Evolutionary conservation across 2,329 filamentous ascomycete genomes (phyloP).

Genomic region (Ascochyta rabiei): DNA sequence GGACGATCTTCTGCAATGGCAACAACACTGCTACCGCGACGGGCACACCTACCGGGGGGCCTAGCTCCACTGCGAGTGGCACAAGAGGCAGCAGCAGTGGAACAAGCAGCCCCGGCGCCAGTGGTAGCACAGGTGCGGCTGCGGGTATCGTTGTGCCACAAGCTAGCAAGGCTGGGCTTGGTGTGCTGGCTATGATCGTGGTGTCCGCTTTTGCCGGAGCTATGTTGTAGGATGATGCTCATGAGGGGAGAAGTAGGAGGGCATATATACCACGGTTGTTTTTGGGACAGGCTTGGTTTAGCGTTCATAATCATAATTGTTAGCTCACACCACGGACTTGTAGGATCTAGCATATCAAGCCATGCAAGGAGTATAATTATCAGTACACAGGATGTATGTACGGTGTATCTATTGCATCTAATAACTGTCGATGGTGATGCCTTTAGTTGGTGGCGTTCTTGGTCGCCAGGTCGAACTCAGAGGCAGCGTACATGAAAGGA

Average conservation of each 20-base stretch:
- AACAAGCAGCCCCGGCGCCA: slow-evolving; percentile 8
- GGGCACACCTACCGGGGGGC: slow-evolving; percentile 21
- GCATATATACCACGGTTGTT: not conserved
- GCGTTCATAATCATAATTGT: not conserved
- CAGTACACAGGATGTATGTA: not conserved
- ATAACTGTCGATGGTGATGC: not conserved
- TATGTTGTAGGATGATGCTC: slow-evolving; percentile 25
- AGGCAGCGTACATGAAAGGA: slow-evolving; percentile 49
- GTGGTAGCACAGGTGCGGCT: slow-evolving; percentile 25
- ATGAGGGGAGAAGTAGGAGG: not conserved
- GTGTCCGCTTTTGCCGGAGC: slow-evolving; percentile 36
- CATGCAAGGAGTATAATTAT: not conserved
- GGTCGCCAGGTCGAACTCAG: slow-evolving; percentile 35
- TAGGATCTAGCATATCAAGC: not conserved
- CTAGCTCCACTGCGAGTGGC: slow-evolving; percentile 19
- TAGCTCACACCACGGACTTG: not conserved
- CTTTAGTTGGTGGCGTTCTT: slow-evolving; percentile 4
- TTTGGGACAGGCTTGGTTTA: not conserved
- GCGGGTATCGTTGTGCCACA: slow-evolving; percentile 17
- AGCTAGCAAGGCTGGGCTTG: slow-evolving; percentile 38
- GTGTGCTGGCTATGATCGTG: slow-evolving; percentile 36
- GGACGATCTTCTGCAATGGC: slow-evolving; percentile 34
- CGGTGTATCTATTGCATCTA: not conserved
- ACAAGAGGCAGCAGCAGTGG: slow-evolving; percentile 9
- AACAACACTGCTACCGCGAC: slow-evolving; percentile 38